These are phyloP conservation scores for Pleurotus ostreatus DNA, from an alignment of 768 basidiomycete genomes.

Conservation along the genomic window DNA sequence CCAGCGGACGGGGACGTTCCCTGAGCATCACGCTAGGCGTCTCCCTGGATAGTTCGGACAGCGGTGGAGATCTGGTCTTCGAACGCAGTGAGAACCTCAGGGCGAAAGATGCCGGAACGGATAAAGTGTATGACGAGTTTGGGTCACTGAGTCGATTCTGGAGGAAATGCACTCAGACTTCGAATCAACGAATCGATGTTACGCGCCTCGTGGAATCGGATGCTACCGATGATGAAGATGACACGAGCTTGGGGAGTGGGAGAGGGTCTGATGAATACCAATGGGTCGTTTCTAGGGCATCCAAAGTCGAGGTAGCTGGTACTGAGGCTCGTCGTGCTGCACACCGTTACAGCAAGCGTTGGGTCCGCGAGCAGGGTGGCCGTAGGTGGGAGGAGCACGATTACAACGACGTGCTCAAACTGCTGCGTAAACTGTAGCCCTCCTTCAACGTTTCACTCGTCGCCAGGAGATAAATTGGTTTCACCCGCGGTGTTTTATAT, in stretches of 20 bases:
- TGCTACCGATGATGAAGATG: conserved; percentile 1
- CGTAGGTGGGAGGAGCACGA: conserved; percentile 30
- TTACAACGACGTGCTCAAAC: conserved; percentile 28
- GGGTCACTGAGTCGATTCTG: neutral
- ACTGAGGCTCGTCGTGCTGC: conserved; percentile 2
- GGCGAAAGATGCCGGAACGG: neutral
- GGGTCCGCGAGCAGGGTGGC: conserved; percentile 36
- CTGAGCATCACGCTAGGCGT: neutral
- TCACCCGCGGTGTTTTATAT: neutral
- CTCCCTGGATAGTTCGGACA: neutral
- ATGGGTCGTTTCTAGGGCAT: conserved; percentile 5
- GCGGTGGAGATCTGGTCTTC: neutral
- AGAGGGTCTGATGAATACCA: neutral
- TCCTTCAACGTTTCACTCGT: conserved; percentile 2
- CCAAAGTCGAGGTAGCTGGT: neutral
- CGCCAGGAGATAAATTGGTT: neutral
- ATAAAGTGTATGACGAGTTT: neutral
- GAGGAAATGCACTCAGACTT: neutral
- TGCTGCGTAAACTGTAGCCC: conserved; percentile 27
- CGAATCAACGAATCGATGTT: neutral
- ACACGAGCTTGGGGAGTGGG: neutral
- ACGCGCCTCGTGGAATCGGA: conserved; percentile 5
- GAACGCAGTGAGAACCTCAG: neutral
- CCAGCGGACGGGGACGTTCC: neutral
- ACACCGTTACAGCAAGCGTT: conserved; percentile 25